Percentiles rank a stretch among this genome's conserved stretches.
Evolutionary conservation across 2,329 filamentous ascomycete genomes (phyloP).

Genomic region (Pseudogymnoascus sp.): DNA sequence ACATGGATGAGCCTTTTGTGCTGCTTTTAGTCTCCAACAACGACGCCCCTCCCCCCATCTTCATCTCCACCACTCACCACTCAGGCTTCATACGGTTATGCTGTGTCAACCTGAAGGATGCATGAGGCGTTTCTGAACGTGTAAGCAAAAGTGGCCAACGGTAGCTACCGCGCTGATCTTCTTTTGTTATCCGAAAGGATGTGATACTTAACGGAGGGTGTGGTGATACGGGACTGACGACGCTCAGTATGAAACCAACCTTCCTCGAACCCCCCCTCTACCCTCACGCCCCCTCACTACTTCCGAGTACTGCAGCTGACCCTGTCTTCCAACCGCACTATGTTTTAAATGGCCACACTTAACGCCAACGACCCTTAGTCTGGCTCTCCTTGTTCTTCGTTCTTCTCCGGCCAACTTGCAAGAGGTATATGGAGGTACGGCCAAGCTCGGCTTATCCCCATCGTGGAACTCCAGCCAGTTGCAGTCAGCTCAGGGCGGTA

Average conservation of each 20-base stretch:
- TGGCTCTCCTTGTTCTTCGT: neutral
- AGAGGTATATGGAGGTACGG: neutral
- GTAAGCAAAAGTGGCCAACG: constrained; percentile 1
- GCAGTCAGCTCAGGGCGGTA: neutral
- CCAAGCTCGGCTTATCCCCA: neutral
- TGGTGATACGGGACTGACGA: neutral
- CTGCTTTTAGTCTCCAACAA: neutral
- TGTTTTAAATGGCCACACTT: neutral
- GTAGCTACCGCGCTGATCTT: neutral
- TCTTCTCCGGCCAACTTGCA: neutral
- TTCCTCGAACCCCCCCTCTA: neutral
- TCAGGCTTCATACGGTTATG: neutral
- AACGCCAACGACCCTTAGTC: neutral
- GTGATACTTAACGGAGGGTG: neutral
- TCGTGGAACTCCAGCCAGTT: neutral
- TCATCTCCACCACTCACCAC: neutral
- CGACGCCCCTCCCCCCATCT: neutral
- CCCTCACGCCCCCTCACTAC: neutral
- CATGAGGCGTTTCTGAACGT: neutral
- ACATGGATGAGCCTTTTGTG: neutral
- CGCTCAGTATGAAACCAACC: neutral
- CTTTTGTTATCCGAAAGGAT: neutral
- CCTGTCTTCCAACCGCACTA: neutral
- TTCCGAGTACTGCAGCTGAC: neutral
- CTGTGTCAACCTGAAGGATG: neutral